Base-by-base conservation (phyloP, 2,329 filamentous ascomycete genomes). In the Exophiala viscosa region DNA sequence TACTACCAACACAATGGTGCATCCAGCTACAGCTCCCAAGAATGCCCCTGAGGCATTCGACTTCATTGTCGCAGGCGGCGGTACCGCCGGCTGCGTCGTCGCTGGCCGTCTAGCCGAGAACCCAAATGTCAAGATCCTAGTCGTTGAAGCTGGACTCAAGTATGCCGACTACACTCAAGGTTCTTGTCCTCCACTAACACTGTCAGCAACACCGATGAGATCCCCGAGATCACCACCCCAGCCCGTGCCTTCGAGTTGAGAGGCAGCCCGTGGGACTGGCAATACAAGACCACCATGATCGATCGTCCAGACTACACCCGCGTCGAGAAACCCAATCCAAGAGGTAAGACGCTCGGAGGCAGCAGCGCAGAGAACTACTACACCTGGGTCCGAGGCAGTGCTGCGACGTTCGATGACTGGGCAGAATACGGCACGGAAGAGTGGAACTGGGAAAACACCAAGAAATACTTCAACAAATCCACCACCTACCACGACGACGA, bases 301-400 rank as follows among this genome's bases (percentile, higher is more conserved):
- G 74, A 82, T 49, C 74, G 80, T 2, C 69, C 73, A 9, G 80
- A 84, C 60, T 84, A 84, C 62, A 76, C 77, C 45, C 78, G 82
- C 9, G 70, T 84, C 34, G 81, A 85, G 64, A 83, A 84, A 69
- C 81, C 80, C 41, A 84, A 84, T 63, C 83, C 81, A 8, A 75
- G 81, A 36, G 78, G 82, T 8, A 82, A 81, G 66, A 73, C 73
- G 2, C 77, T 85, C 0, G 82, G 82, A 33, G 82, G 82, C 13
- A 80, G 77, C 54, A 78, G 75, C 0, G 78, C 72, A 35, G 65
- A 82, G 44, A 86, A 86, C 68, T 86, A 85, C 65, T 84, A 79
- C 66, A 83, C 81, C 11, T 85, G 82, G 82, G 72, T 83, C 4
- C 80, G 76, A 1, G 82, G 82, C 1, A 78, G 74, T 50, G 76